A percentile compares a stretch with the other conserved stretches of the same genome.
Conservation (phyloP, 2,329 filamentous ascomycete species). For the Pseudogymnoascus sp. region DNA sequence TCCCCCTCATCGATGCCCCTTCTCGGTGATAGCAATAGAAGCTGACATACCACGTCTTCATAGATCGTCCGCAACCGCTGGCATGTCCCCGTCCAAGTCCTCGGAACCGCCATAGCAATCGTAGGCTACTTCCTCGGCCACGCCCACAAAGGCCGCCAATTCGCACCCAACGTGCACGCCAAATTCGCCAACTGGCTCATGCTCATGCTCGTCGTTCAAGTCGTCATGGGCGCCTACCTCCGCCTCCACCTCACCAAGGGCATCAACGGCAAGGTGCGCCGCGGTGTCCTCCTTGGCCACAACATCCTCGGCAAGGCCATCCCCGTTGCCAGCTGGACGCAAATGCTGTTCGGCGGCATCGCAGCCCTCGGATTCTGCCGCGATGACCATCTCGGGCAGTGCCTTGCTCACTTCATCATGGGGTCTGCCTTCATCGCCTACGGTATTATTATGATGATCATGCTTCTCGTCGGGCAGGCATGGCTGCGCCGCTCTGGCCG, state of each 20-base stretch:
- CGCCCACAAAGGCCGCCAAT: conserved; percentile 80
- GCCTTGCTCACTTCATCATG: conserved; percentile 97
- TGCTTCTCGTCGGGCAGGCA: conserved; percentile 78
- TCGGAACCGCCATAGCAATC: conserved; percentile 66
- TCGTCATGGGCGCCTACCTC: conserved; percentile 75
- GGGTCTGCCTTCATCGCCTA: conserved; percentile 93
- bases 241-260: conserved; percentile 83
- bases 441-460: conserved; percentile 74
- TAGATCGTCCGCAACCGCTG: conserved; percentile 84
- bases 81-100: conserved; percentile 82
- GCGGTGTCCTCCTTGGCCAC: conserved; percentile 62
- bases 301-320: conserved; percentile 78
- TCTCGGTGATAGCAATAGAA: background rate
- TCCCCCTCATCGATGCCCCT: background rate
- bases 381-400: conserved; percentile 84
- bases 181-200: conserved; percentile 74
- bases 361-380: conserved; percentile 88
- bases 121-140: conserved; percentile 89
- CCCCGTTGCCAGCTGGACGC: conserved; percentile 78
- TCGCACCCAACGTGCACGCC: conserved; percentile 71
- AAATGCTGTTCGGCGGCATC: conserved; percentile 95
- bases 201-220: conserved; percentile 67
- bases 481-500: conserved; percentile 77
- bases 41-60: conserved; percentile 13
- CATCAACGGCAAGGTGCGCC: conserved; percentile 69